Evolutionary conservation across 495 filamentous ascomycete genomes (phyloP).

Genomic region (Cercophora sp.): DNA sequence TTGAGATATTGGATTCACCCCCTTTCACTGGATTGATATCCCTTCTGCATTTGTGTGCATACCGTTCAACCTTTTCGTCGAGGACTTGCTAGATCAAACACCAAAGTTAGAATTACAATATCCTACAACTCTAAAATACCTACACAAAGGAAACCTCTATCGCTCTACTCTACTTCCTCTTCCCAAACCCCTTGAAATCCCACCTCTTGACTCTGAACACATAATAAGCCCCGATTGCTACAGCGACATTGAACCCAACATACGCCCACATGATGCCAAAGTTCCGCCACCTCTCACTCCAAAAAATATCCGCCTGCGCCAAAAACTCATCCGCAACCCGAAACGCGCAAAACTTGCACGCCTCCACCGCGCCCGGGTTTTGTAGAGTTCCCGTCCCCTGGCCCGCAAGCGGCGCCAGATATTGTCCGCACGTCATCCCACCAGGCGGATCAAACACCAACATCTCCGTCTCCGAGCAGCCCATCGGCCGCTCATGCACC

Average conservation of each 20-base stretch:
- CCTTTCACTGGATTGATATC: too few relatives aligned
- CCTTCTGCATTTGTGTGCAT: too few relatives aligned
- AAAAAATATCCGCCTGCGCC: constrained; percentile 42
- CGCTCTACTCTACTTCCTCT: too few relatives aligned
- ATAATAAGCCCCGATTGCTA: constrained; percentile 51
- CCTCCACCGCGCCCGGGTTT: constrained; percentile 39
- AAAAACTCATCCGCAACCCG: constrained; percentile 47
- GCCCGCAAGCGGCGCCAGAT: constrained; percentile 17
- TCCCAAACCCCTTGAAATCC: background rate
- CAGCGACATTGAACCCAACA: constrained; percentile 48
- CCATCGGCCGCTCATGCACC: constrained; percentile 44
- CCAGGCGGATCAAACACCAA: constrained; percentile 47
- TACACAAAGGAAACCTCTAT: too few relatives aligned
- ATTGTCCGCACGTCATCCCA: constrained; percentile 25
- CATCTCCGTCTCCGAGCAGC: constrained; percentile 54
- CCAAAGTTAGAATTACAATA: too few relatives aligned
- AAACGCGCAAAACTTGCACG: constrained; percentile 46
- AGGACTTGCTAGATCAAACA: too few relatives aligned
- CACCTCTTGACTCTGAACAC: constrained; percentile 42
- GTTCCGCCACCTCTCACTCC: constrained; percentile 49
- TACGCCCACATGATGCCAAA: constrained; percentile 54
- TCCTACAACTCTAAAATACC: too few relatives aligned
- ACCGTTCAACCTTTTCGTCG: too few relatives aligned
- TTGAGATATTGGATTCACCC: too few relatives aligned
- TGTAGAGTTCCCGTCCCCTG: constrained; percentile 35